Percentiles rank a stretch among this genome's conserved stretches.
Conservation (phyloP, 2,329 filamentous ascomycete genomes). For the Beauveria rudraprayagi region DNA sequence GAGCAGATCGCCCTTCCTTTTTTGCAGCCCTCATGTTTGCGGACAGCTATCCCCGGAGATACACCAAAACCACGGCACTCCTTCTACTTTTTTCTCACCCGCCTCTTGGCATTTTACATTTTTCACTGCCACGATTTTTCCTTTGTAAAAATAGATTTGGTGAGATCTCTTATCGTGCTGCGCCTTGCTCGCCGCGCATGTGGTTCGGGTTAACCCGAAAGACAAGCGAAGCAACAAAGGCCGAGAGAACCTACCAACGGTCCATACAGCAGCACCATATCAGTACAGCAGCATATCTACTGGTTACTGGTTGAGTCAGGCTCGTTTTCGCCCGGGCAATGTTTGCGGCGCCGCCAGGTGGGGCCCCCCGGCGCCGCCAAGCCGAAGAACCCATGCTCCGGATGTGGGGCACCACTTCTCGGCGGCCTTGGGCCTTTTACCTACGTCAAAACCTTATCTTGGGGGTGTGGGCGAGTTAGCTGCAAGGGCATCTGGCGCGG, state of each 20-base stretch:
- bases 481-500: not conserved
- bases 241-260: too few species aligned
- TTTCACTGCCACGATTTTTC: not conserved
- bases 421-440: not conserved
- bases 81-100: not conserved
- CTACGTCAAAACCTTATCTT: constrained; percentile 4
- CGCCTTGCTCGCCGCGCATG: too few species aligned
- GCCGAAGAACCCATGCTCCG: not conserved
- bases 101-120: not conserved
- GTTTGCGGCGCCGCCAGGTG: constrained; percentile 1
- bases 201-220: too few species aligned
- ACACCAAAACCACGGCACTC: not conserved
- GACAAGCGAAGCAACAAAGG: too few species aligned
- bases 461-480: not conserved
- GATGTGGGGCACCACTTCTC: not conserved
- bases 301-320: too few species aligned
- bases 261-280: too few species aligned
- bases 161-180: too few species aligned
- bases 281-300: too few species aligned
- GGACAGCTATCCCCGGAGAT: not conserved
- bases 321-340: not conserved
- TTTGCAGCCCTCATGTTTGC: not conserved
- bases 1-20: not conserved
- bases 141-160: too few species aligned
- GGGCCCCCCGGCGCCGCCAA: constrained; percentile 5